Base-by-base conservation (phyloP, 208 protist genomes). In the Trypanosoma theileri region DNA sequence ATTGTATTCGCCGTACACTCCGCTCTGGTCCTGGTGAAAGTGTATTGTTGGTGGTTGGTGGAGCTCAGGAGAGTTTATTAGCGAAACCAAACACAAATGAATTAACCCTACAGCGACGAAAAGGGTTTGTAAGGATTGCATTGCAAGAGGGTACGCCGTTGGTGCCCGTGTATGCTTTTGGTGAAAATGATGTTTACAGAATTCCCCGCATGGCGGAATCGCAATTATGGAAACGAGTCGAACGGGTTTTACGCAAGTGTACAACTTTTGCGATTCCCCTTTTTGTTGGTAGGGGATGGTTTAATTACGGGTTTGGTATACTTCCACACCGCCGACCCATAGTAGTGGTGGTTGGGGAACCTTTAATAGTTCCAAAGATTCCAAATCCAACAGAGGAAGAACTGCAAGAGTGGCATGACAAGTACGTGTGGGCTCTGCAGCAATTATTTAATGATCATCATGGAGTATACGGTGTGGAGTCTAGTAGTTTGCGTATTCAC, bases 81-180 rank as follows among this genome's bases (percentile, higher is more conserved):
- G 59, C 89, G 16, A 68, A 69, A 59, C 91, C 91, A 7, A 73
- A 84, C 59, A 84, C 79, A 42, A 94, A 92, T 74, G 84, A 94
- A 40, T 67, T 96, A 1, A 60, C 82, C 8, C 71, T 96, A 11
- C 66, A 80, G 40, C 79, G 85, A 54, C 82, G 91, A 9, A 93
- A 91, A 54, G 91, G 91, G 0, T 96, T 96, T 66, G 82, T 94
- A 50, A 89, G 88, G 60, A 91, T 95, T 56, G 91, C 91, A 28
- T 71, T 96, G 21, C 79, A 95, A 62, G 80, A 88, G 63, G 91
- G 91, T 26, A 67, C 70, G 0, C 72, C 81, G 12, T 79, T 96
- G 1, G 91, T 96, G 51, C 91, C 91, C 0, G 84, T 90, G 21
- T 95, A 94, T 75, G 86, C 69, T 54, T 95, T 96, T 66, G 91